Evolutionary conservation across 495 filamentous ascomycete genomes (phyloP).

Genomic region (Aspergillus mulundensis): DNA sequence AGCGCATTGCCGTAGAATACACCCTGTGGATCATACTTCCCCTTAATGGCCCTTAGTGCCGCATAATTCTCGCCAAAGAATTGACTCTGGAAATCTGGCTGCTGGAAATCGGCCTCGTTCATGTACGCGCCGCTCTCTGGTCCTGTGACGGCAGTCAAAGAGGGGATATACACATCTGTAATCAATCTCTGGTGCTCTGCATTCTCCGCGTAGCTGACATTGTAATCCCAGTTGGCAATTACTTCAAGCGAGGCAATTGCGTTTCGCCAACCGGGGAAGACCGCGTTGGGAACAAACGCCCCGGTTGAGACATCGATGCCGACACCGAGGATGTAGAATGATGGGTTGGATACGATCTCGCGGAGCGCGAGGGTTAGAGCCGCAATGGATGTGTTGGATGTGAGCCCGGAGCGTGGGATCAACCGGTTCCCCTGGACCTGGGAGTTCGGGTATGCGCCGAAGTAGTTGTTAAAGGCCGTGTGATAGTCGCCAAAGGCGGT

Average conservation of each 20-base stretch:
- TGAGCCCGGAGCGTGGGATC: too few relatives aligned
- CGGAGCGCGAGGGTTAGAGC: too few relatives aligned
- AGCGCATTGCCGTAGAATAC: constrained; percentile 47
- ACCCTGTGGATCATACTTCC: constrained; percentile 44
- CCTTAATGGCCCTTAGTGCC: constrained; percentile 42
- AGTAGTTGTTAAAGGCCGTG: too few relatives aligned
- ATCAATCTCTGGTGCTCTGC: constrained; percentile 38
- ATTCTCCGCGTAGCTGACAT: constrained; percentile 31
- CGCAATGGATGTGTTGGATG: too few relatives aligned
- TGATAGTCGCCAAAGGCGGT: too few relatives aligned
- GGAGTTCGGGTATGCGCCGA: too few relatives aligned
- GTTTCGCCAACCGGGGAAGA: neutral
- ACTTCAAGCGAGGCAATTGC: neutral
- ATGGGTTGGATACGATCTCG: neutral
- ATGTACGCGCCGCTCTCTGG: constrained; percentile 34
- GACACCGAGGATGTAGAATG: neutral
- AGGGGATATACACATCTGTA: constrained; percentile 44
- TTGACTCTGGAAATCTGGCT: constrained; percentile 7
- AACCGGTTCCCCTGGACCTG: too few relatives aligned
- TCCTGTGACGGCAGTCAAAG: constrained; percentile 27
- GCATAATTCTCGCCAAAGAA: constrained; percentile 28
- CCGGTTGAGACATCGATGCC: neutral
- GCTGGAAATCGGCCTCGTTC: constrained; percentile 23
- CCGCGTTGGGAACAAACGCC: neutral
- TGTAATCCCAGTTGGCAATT: neutral